Base-by-base conservation (phyloP, 1,284 basidiomycete species). In the Leccinum griseonigrum region DNA sequence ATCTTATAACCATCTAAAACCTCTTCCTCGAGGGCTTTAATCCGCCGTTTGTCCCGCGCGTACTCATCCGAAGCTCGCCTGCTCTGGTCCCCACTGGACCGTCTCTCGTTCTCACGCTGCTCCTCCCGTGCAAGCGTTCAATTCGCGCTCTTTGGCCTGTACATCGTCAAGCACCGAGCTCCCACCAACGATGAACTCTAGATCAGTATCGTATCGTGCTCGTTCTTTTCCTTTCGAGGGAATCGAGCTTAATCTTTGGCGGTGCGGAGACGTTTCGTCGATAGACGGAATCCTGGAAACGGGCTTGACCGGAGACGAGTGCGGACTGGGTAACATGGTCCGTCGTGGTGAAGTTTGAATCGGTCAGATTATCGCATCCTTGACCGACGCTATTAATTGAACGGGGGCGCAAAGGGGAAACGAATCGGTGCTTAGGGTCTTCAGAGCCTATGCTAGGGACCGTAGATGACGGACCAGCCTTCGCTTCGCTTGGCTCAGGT, bases 11-110 rank as follows among this genome's bases (percentile, higher is more conserved):
- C 78, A 69, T 54, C 74, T 74, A 43, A 22, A 22, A 92, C 82
- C 69, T 92, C 90, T 52, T 84, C 83, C 69, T 92, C 90, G 3
- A 92, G 78, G 64, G 78, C 75, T 58, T 74, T 78, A 28, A 92
- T 92, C 54, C 82, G 81, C 62, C 81, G 81, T 68, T 88, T 88
- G 68, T 91, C 87, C 36, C 72, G 74, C 28, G 76, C 76, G 31
- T 80, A 78, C 64, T 85, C 85, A 22, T 78, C 77, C n/a, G 69
- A 67, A 53, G 65, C 66, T 22, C 63, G 64, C 40, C 63, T 69
- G 48, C 59, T 64, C 52, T 63, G 64, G 29, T 65, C 62, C n/a
- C 71, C 66, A 31, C 64, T 65, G 22, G 38, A 58, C 22, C 40
- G 55, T 48, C 67, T 71, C 68, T 83, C 81, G 60, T 81, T 78